phyloP scores from a whole-genome alignment of 169 alveolate species.

The Miamiensis avidus region DNA sequence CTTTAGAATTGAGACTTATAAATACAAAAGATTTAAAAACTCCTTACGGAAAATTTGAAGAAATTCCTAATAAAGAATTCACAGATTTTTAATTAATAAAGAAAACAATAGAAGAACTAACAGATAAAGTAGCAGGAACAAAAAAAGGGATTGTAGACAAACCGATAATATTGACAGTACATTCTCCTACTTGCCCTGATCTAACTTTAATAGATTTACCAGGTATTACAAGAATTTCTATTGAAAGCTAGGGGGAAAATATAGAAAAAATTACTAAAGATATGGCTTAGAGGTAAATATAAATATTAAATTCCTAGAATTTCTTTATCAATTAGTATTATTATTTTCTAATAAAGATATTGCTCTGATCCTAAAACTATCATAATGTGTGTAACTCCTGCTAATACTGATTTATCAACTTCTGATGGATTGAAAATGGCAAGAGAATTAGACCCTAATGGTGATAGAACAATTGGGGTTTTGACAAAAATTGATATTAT shows the following conservation, averaged over 20 bases:
- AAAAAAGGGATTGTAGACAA: constrained; percentile 96
- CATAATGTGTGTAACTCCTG: constrained; percentile 96
- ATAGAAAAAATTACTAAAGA: constrained; percentile 95
- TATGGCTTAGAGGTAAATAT: constrained; percentile 33
- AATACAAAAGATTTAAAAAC: constrained; percentile 86
- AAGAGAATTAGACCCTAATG: constrained; percentile 95
- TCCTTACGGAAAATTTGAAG: constrained; percentile 89
- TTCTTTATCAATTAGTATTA: too few species aligned
- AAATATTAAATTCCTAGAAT: background rate
- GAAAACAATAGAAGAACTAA: constrained; percentile 85
- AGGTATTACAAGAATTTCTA: constrained; percentile 98
- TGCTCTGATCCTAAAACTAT: constrained; percentile 96
- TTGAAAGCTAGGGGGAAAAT: constrained; percentile 94
- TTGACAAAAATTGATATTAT: constrained; percentile 97
- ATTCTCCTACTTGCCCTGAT: constrained; percentile 96
- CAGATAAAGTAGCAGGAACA: constrained; percentile 92
- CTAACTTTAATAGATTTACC: constrained; percentile 98
- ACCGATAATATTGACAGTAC: constrained; percentile 96
- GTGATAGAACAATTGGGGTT: constrained; percentile 96
- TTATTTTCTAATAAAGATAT: too few species aligned
- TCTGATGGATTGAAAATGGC: constrained; percentile 98
- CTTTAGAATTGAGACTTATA: constrained; percentile 95
- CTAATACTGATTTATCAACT: constrained; percentile 97
- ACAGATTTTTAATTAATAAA: constrained; percentile 92
- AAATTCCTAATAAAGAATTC: constrained; percentile 74